Evolutionary conservation across 768 basidiomycete species (phyloP).

Genomic region (Mycena leptocephala): DNA sequence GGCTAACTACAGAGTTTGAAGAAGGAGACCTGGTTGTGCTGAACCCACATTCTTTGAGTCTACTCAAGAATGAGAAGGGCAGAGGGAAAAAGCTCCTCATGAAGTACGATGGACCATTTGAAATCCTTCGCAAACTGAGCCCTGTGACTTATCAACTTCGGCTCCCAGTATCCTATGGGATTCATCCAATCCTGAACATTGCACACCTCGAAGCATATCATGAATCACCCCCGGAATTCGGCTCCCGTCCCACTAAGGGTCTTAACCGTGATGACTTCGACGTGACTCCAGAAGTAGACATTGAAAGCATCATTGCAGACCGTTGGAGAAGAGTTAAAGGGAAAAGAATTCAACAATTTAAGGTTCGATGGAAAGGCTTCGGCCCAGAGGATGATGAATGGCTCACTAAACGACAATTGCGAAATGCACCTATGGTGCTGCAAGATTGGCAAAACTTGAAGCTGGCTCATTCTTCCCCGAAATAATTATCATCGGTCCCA

Average conservation of each 20-base stretch:
- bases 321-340: background rate
- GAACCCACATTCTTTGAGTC: slow-evolving; percentile 36
- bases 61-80: slow-evolving; percentile 29
- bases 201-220: slow-evolving; percentile 38
- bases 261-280: slow-evolving; percentile 12
- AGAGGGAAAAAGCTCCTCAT: slow-evolving; percentile 38
- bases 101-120: slow-evolving; percentile 40
- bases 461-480: too few species aligned
- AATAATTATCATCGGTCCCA: too few species aligned
- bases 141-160: slow-evolving; percentile 37
- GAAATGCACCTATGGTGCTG: background rate
- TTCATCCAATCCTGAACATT: slow-evolving; percentile 40
- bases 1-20: slow-evolving; percentile 18
- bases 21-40: slow-evolving; percentile 39
- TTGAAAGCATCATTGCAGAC: slow-evolving; percentile 43
- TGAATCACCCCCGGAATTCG: slow-evolving; percentile 27
- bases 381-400: background rate
- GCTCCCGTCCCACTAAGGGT: background rate
- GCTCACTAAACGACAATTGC: background rate
- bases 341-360: background rate
- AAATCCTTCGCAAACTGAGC: slow-evolving; percentile 37
- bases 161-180: slow-evolving; percentile 33
- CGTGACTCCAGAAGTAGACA: slow-evolving; percentile 9
- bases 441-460: background rate
- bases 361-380: background rate